Evolutionary conservation across 2,329 filamentous ascomycete species (phyloP).

Genomic region (Ramularia endophylla): DNA sequence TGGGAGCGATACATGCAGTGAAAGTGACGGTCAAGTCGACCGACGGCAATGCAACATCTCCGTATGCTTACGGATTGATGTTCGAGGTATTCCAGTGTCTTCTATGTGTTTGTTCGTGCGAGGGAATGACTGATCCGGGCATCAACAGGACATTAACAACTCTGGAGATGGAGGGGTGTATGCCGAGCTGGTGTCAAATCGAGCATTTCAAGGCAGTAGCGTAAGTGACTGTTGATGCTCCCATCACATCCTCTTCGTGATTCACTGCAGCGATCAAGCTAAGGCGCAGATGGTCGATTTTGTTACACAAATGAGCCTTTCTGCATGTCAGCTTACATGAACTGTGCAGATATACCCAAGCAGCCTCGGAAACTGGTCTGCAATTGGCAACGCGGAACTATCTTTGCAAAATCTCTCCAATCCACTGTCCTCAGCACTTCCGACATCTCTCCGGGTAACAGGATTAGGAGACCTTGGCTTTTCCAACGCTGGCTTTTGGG

Average conservation of each 20-base stretch:
- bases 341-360: conserved; percentile 32
- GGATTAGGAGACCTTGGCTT: conserved; percentile 32
- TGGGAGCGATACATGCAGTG: neutral
- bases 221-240: conserved; percentile 30
- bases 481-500: conserved; percentile 39
- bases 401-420: conserved; percentile 43
- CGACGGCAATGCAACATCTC: conserved; percentile 15
- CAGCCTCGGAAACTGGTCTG: conserved; percentile 42
- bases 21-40: conserved; percentile 14
- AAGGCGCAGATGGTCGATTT: too few relatives aligned
- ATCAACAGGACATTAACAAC: conserved; percentile 44
- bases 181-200: conserved; percentile 63
- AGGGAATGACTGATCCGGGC: too few relatives aligned
- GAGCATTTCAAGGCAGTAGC: conserved; percentile 56
- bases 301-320: too few relatives aligned
- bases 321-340: too few relatives aligned
- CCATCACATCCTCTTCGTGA: conserved; percentile 30
- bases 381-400: conserved; percentile 45
- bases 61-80: conserved; percentile 10
- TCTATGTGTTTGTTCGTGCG: too few relatives aligned
- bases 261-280: too few relatives aligned
- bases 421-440: conserved; percentile 49
- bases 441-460: conserved; percentile 44
- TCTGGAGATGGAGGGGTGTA: conserved; percentile 69
- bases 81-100: too few relatives aligned